phyloP scores from a whole-genome alignment of 371 early-diverging fungal genomes.

The Mortierella sp. region DNA sequence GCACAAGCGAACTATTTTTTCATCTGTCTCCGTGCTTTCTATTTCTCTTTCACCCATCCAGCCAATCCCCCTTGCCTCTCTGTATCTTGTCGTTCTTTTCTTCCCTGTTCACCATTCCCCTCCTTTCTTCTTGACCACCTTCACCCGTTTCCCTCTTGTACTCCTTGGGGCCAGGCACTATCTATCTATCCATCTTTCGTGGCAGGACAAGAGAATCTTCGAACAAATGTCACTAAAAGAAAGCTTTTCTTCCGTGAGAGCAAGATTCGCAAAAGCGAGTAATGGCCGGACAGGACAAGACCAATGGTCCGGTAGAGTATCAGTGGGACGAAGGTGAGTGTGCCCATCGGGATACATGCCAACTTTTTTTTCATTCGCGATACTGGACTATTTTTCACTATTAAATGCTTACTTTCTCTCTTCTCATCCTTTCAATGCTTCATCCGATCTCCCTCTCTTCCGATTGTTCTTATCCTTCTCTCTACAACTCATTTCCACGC shows the following conservation, averaged over 20 bases:
- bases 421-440: neutral
- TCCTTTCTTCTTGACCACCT: neutral
- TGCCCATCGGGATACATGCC: neutral
- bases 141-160: neutral
- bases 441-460: neutral
- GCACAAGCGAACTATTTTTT: neutral
- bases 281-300: neutral
- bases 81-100: neutral
- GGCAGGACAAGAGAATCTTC: neutral
- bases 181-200: neutral
- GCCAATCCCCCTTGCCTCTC: neutral
- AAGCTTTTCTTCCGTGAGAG: neutral
- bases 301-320: neutral
- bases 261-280: neutral
- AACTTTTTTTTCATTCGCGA: neutral
- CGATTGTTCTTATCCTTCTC: neutral
- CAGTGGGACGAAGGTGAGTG: neutral
- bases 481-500: neutral
- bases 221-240: neutral
- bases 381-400: neutral
- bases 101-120: neutral
- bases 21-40: neutral
- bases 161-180: neutral
- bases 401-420: neutral
- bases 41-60: neutral